Conservation (phyloP, 495 filamentous ascomycete genomes). For the Aspergillus heteromorphus region DNA sequence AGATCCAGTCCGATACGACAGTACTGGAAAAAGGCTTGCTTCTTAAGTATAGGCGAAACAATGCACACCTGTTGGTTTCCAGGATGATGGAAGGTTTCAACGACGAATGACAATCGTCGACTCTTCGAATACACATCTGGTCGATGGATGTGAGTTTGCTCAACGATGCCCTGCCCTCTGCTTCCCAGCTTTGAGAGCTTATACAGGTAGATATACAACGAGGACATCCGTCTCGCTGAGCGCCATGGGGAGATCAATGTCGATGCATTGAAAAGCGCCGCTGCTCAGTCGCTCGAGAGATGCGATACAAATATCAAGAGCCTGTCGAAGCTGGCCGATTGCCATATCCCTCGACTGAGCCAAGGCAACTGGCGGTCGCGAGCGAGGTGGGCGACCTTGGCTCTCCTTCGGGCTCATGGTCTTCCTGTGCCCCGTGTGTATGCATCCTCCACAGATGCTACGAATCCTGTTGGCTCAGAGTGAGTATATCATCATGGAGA, state of each 20-base stretch:
- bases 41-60: too few species aligned
- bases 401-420: constrained; percentile 6
- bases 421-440: constrained; percentile 18
- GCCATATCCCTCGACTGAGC: constrained; percentile 9
- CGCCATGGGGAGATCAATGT: constrained; percentile 1
- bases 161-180: constrained; percentile 3
- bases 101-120: constrained; percentile 5
- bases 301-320: constrained; percentile 1
- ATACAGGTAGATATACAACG: constrained; percentile 9
- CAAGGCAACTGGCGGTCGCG: constrained; percentile 3
- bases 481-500: constrained; percentile 34
- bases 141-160: constrained; percentile 8
- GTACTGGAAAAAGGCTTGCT: too few species aligned
- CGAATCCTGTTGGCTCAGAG: constrained; percentile 23
- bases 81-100: constrained; percentile 5
- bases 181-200: constrained; percentile 1
- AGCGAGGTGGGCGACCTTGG: constrained; percentile 9
- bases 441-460: constrained; percentile 17
- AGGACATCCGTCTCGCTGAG: constrained; percentile 7
- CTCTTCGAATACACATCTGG: constrained; percentile 10
- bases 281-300: constrained; percentile 5
- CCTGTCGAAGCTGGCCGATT: constrained; percentile 10
- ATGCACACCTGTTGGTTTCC: too few species aligned
- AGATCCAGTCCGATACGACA: too few species aligned
- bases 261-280: constrained; percentile 6